Evolutionary conservation across 352 stramenopile genomes (phyloP), one percentile per base, ranked within the genome.

Genomic region (Globisporangium iwayamae): DNA sequence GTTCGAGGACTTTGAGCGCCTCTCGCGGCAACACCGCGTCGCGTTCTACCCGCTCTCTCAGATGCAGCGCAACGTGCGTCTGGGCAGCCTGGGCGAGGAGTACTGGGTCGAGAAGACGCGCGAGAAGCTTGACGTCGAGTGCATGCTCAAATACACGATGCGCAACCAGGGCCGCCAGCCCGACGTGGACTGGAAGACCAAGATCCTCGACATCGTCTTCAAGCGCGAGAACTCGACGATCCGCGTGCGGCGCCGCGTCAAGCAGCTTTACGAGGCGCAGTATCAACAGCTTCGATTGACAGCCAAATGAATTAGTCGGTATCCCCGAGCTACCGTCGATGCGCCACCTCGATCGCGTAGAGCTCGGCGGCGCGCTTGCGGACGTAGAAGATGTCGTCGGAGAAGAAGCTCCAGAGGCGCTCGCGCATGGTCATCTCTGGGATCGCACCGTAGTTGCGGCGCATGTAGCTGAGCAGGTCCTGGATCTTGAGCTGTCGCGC

Each of bases 401-500:
- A 81, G 57, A 90, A 82, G 41, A 90, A 52, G 47, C 68, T 85
- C 51, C 48, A 72, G n/a, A 85, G 52, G 28, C 66, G 61, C 62
- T 85, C 75, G 2, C 66, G 46, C 16, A 76, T 53, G 3, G 78
- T 75, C 22, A 89, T 47, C 14, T 76, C 51, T 2, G 82, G 82
- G 14, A 87, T 65, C 13, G 65, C 68, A 0, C 79, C 82, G 11
- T 76, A 63, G 18, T 88, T 77, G 34, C 71, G 76, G 38, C 79
- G 76, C 78, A 91, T 91, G 55, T 86, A 75, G 36, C 69, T 83
- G 52, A 89, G 63, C 0, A 89, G 50, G 3, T 81, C 69, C 34
- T 85, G 72, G 5, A 85, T 71, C 56, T 81, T 81, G 25, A 88
- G 62, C 39, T 86, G 87, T 7, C 79, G 68, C 0, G 68, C 74